Conservation (phyloP, 192 early-diverging fungal genomes). For the Polychytrium aggregatum region DNA sequence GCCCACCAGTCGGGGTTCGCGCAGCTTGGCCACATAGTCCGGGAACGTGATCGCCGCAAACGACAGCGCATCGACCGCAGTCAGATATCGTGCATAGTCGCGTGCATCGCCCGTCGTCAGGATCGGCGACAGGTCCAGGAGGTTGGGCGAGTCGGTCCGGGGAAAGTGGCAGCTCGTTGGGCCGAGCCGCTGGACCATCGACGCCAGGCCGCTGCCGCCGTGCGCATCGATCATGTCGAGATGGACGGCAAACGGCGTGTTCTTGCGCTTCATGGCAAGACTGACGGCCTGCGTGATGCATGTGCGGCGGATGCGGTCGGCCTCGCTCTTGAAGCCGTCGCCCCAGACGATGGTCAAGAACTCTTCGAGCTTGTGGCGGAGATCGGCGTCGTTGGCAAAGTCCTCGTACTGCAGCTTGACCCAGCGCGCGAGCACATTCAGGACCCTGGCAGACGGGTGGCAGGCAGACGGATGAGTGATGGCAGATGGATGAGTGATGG, state of each 20-base stretch:
- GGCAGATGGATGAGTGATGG: neutral
- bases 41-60: conserved; percentile 12
- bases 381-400: conserved; percentile 27
- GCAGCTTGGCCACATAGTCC: conserved; percentile 16
- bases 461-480: neutral
- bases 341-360: conserved; percentile 36
- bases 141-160: neutral
- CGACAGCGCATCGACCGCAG: conserved; percentile 8
- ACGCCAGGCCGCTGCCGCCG: neutral
- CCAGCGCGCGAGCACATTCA: conserved; percentile 52
- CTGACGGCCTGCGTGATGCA: conserved; percentile 9
- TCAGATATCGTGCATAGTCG: conserved; percentile 38
- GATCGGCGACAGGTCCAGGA: too few relatives aligned
- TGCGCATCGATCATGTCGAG: neutral
- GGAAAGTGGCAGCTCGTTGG: neutral
- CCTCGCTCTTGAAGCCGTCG: conserved; percentile 32
- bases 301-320: conserved; percentile 18
- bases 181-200: conserved; percentile 3
- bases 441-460: conserved; percentile 22
- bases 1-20: too few relatives aligned
- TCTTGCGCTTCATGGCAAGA: neutral
- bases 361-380: conserved; percentile 26
- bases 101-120: too few relatives aligned
- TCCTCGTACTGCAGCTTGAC: conserved; percentile 48
- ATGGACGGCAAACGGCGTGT: conserved; percentile 3